Base-by-base conservation (phyloP, 805 yeast genomes). In the Candida boleticola region DNA sequence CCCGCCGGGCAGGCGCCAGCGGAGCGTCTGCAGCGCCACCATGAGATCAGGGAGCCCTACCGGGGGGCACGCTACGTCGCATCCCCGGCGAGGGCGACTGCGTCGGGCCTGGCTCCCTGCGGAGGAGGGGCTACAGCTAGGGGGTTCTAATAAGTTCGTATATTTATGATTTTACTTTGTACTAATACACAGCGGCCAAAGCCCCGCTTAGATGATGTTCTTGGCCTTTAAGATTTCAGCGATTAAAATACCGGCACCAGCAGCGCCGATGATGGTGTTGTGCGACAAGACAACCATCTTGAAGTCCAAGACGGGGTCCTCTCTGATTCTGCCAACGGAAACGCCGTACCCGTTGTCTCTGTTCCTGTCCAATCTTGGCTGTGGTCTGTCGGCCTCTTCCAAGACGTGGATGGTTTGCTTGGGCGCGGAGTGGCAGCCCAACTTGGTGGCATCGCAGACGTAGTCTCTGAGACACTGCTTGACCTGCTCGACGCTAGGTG, bases 211-310 rank as follows among this genome's bases (percentile, higher is more conserved):
- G 49, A 92, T 76, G 51, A 88, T 66, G 46, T 79, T 76, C 71
- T 85, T 89, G 46, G 90, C 90, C 46, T 78, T 66, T 55, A 93
- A 75, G 42, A 89, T 74, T 73, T 93, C 99, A 40, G 95, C 99
- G 62, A 93, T 93, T 65, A 93, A 80, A 47, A 93, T 76, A 65
- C 99, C 99, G 6, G 97, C 85, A 63, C 99, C 99, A 20, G 99
- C 99, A 58, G 99, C 99, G 60, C 99, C 99, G 52, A 93, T 88
- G 56, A 93, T 79, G 42, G 99, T 93, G 76, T 93, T 93, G 68
- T 93, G 99, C 21, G 97, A 90, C 51, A 93, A 73, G n/a, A 89
- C 93, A 42, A 93, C 97, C 90, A 93, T 92, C 72, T 93, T 93
- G 73, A 78, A 81, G 65, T 93, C 99, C 54, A 93, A 76, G 10